These are phyloP conservation scores for Bolboschoenus planiculmis DNA, from an alignment of 176 grass and related monocot species.

Conservation along the genomic window DNA sequence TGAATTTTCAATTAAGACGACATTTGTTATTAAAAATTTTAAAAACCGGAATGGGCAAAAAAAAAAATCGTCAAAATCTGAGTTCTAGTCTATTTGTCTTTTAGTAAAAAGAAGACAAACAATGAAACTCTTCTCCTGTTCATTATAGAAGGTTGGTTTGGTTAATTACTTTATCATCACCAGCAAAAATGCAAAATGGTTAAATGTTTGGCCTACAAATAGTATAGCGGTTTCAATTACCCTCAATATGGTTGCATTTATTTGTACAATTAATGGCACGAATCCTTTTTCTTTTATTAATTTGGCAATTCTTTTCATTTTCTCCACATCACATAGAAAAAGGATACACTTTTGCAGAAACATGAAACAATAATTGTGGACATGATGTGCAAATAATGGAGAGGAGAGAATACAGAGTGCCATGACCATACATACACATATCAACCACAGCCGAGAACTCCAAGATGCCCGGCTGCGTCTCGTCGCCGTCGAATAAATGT, in stretches of 20 bases:
- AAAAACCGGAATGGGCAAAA: too few species aligned
- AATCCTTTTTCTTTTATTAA: not conserved
- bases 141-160: too few species aligned
- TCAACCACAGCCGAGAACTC: not conserved
- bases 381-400: slow-evolving; percentile 3
- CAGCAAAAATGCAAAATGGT: too few species aligned
- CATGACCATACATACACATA: not conserved
- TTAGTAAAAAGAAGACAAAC: not conserved
- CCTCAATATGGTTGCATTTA: too few species aligned
- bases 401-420: not conserved
- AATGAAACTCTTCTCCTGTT: not conserved
- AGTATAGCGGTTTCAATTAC: too few species aligned
- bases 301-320: not conserved
- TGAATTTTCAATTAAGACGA: too few species aligned
- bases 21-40: too few species aligned
- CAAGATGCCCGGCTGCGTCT: not conserved
- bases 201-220: too few species aligned
- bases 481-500: slow-evolving; percentile 5
- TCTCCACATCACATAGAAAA: not conserved
- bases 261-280: too few species aligned
- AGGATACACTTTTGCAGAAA: not conserved
- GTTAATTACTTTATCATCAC: too few species aligned
- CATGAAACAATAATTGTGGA: not conserved
- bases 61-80: too few species aligned
- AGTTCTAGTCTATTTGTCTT: not conserved